Conservation (phyloP, 2,329 filamentous ascomycete species). For the Monosporascus sp. region DNA sequence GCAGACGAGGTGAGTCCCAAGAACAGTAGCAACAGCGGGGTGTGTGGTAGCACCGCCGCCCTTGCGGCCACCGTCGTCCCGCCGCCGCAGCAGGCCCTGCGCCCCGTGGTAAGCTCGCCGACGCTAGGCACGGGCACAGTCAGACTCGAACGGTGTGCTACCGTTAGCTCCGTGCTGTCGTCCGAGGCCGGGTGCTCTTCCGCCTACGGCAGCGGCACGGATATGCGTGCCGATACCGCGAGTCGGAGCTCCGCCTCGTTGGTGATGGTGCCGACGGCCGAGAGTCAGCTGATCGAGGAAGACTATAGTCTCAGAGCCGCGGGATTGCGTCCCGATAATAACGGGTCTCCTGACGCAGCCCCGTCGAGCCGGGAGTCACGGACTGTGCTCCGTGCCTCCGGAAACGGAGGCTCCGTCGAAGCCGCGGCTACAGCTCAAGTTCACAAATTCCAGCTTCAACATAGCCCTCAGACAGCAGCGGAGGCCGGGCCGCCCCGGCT, state of each 20-base stretch:
- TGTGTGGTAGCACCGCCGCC: not conserved
- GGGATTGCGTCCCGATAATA: constrained; percentile 1
- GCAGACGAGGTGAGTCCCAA: not conserved
- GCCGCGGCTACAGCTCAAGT: not conserved
- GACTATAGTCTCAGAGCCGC: not conserved
- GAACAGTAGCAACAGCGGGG: not conserved
- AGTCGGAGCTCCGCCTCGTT: constrained; percentile 7
- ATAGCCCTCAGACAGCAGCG: not conserved
- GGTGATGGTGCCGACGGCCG: constrained; percentile 7
- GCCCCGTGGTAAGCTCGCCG: constrained; percentile 17
- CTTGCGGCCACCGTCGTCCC: constrained; percentile 8
- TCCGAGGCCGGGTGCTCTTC: constrained; percentile 25
- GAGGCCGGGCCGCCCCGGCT: not conserved
- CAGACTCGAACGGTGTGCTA: constrained; percentile 5
- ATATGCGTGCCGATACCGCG: constrained; percentile 4
- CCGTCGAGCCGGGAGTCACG: constrained; percentile 5
- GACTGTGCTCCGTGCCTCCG: constrained; percentile 3
- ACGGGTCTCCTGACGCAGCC: not conserved
- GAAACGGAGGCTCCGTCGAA: not conserved
- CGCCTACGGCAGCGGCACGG: constrained; percentile 25
- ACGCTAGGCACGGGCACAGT: constrained; percentile 8
- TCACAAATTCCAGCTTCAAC: too few relatives aligned
- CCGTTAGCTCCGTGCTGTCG: constrained; percentile 16
- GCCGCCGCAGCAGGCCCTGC: constrained; percentile 19
- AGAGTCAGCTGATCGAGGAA: not conserved